Evolutionary conservation across 108 stramenopile genomes (phyloP), one percentile per base, ranked within the genome.

Genomic region (Cyclostephanos tholiformis): DNA sequence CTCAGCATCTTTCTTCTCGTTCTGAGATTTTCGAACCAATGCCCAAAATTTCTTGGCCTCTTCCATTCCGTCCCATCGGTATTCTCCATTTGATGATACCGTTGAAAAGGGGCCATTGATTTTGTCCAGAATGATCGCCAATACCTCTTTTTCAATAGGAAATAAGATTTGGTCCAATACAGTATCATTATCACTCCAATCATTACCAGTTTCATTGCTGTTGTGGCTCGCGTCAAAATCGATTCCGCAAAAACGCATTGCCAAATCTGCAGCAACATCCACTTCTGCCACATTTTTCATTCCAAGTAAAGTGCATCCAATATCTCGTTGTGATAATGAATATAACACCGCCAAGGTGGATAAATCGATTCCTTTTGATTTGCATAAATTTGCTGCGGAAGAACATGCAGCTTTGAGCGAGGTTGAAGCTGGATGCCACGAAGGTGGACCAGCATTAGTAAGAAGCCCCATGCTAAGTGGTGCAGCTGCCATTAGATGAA

Each of bases 391-490:
- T 10, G 73, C 85, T 11, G 93, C 95, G 12, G 71, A 20, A 7
- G 20, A 72, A 69, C 92, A 94, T 20, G 93, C 92, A 17, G 80
- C 56, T 71, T 89, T 86, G 36, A 96, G 55, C 48, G 67, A 77
- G 4, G 30, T 29, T 36, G 78, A 70, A 3, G 95, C 95, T 5
- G 95, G 95, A 84, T 96, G 95, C 95, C 95, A 96, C 25, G 39
- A 59, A 1, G 80, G 80, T 26, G 89, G 91, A 53, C 67, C 82
- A 43, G 63, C 66, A 27, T 68, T 32, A 17, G 91, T 92, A 56
- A 96, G 82, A 11, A 96, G 85, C 39, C 93, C 93, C 96, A 96
- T 96, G 36, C 91, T 92, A 2, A 96, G 67, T 0, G 96, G 93
- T 23, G 93, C 93, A 6, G 96, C 96, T 26, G 89, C 87, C 70